A percentile compares a stretch with the other conserved stretches of the same genome.
These are phyloP conservation scores for Drosera spatulata DNA, from an alignment of 179 eudicot genomes.

Conservation along the genomic window DNA sequence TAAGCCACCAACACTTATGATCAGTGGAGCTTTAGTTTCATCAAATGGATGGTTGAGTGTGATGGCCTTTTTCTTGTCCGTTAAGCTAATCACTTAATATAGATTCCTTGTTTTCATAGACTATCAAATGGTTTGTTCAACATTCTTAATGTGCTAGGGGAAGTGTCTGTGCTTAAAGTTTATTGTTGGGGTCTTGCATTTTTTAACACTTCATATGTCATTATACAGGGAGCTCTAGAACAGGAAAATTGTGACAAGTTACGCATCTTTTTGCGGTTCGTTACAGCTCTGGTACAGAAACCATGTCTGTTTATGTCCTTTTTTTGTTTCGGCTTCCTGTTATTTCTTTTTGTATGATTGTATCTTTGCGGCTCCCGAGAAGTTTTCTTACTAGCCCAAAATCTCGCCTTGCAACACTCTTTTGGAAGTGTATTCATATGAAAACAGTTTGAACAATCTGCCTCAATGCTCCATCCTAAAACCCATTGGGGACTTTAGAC, in stretches of 20 bases:
- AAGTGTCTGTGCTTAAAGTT: too few species aligned
- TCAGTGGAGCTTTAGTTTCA: not conserved
- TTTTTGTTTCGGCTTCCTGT: not conserved
- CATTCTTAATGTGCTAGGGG: too few species aligned
- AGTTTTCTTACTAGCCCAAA: too few species aligned
- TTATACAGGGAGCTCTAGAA: conserved; percentile 60
- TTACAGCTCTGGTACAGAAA: conserved; percentile 74
- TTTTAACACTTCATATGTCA: conserved; percentile 7
- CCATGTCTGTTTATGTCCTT: not conserved
- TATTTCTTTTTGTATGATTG: not conserved
- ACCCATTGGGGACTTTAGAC: too few species aligned
- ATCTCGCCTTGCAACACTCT: too few species aligned
- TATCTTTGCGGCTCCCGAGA: too few species aligned
- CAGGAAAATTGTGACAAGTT: conserved; percentile 63
- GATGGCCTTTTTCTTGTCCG: not conserved
- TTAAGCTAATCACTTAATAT: too few species aligned
- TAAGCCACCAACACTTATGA: not conserved
- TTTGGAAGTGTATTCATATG: too few species aligned
- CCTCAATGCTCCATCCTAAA: too few species aligned
- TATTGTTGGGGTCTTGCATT: not conserved
- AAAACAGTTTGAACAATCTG: too few species aligned
- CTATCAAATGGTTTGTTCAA: too few species aligned
- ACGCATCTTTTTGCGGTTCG: conserved; percentile 69
- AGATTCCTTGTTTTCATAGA: too few species aligned
- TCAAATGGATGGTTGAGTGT: not conserved